These are phyloP conservation scores for Angophora floribunda DNA, from an alignment of 345 rosid species.

Conservation along the genomic window DNA sequence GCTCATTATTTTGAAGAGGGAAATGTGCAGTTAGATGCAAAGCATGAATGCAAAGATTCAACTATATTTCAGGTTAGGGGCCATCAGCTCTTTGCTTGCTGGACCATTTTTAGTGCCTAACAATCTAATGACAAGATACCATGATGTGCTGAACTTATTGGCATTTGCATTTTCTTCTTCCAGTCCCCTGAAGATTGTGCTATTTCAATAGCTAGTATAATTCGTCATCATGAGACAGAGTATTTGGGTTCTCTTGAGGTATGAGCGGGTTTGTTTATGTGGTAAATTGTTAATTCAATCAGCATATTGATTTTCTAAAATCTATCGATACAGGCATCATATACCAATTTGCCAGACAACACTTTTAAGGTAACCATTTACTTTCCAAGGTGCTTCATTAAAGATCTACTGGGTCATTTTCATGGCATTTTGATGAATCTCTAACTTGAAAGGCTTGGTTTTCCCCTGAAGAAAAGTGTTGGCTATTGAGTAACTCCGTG, in stretches of 20 bases:
- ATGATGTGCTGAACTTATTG: not conserved
- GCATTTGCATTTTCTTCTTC: not conserved
- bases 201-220: slow-evolving; percentile 45
- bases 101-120: not conserved
- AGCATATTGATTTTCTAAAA: not conserved
- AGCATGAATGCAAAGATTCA: slow-evolving; percentile 74
- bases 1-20: slow-evolving; percentile 99
- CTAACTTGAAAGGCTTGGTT: not conserved
- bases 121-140: not conserved
- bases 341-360: slow-evolving; percentile 84
- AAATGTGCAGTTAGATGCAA: slow-evolving; percentile 92
- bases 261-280: not conserved
- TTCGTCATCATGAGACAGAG: slow-evolving; percentile 88
- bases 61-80: slow-evolving; percentile 70
- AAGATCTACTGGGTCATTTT: not conserved
- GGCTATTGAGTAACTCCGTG: not conserved
- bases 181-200: slow-evolving; percentile 93
- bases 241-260: slow-evolving; percentile 92
- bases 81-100: not conserved
- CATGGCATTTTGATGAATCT: not conserved
- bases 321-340: slow-evolving; percentile 52
- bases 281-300: not conserved
- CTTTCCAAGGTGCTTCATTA: not conserved
- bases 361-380: slow-evolving; percentile 69
- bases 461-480: not conserved